These are phyloP conservation scores for Urostyla sp. DNA, from an alignment of 73 alveolate genomes.

Conservation along the genomic window DNA sequence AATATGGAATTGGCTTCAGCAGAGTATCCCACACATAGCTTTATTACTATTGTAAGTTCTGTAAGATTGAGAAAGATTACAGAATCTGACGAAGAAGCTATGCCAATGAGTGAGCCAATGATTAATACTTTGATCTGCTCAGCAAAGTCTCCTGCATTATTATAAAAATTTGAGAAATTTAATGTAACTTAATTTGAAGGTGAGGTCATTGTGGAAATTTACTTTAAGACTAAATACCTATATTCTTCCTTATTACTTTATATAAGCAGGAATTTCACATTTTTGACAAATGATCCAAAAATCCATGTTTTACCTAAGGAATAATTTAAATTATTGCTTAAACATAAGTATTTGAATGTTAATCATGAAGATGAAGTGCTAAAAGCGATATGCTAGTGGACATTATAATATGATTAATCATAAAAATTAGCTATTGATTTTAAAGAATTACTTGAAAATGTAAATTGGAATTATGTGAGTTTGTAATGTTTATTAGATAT, in stretches of 20 bases:
- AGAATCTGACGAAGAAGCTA: background rate
- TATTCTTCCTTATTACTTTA: slow-evolving; percentile 37
- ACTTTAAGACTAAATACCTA: slow-evolving; percentile 42
- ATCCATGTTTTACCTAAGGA: slow-evolving; percentile 46
- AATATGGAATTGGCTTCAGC: slow-evolving; percentile 16
- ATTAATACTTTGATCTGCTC: slow-evolving; percentile 43
- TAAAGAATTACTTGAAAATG: slow-evolving; percentile 22
- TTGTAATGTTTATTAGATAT: slow-evolving; percentile 24
- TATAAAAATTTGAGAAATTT: slow-evolving; percentile 13
- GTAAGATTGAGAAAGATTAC: too few relatives aligned
- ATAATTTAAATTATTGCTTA: slow-evolving; percentile 26
- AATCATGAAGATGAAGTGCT: slow-evolving; percentile 57
- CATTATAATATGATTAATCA: slow-evolving; percentile 16
- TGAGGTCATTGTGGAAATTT: slow-evolving; percentile 42
- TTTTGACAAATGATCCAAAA: slow-evolving; percentile 15
- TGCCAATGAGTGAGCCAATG: slow-evolving; percentile 39
- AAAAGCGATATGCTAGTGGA: slow-evolving; percentile 49
- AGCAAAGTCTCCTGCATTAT: slow-evolving; percentile 48
- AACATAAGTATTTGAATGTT: slow-evolving; percentile 44
- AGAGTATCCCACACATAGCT: slow-evolving; percentile 40
- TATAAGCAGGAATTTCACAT: slow-evolving; percentile 44
- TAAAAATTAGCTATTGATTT: background rate
- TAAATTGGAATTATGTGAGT: slow-evolving; percentile 40
- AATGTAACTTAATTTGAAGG: slow-evolving; percentile 33
- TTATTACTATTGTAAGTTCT: slow-evolving; percentile 13